Base-by-base conservation (phyloP, 192 early-diverging fungal genomes). In the Coemansia sp. region DNA sequence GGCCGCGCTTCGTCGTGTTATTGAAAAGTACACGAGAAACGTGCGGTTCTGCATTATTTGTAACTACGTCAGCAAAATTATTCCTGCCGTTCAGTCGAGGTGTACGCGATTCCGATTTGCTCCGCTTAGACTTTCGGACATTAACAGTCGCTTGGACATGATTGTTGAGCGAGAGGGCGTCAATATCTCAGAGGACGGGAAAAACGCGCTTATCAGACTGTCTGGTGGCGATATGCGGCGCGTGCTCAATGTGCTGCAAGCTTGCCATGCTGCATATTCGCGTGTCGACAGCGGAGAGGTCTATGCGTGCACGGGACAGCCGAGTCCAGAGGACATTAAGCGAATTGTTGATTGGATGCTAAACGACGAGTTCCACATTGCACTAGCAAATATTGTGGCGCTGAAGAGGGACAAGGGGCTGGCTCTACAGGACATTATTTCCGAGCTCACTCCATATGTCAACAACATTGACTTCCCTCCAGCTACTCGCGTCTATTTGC, bases 21-120 rank as follows among this genome's bases (percentile, higher is more conserved):
- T 99, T 64, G 97, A 99, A 80, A 92, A 96, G 67, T 99, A 99
- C 76, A 97, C 97, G 14, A 82, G 83, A 32, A 99, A 97, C 58
- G 94, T 97, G 7, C 85, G 97, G 3, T 99, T 99, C 64, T 99
- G 97, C 69, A 90, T 99, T 47, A 95, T 99, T 51, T 97, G 95
- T 81, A 99, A 99, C 73, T 97, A 99, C 65, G 92, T 94, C 22
- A 86, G 85, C 71, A 97, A 95, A 65, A 97, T 99, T 34, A 95
- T 94, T 40, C 95, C 97, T 5, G 97, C 97, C 2, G 75, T 97
- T 26, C 97, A 97, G 67, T 97, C 97, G 27, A 87, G 97, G n/a
- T 99, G 97, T 79, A 99, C 97, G 11, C 74, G 91, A 29, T 97
- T 99, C 71, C 79, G 95, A 43, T 99, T 99, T 77, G 82, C 86